These are phyloP conservation scores for Limnomonas spitsbergensis DNA, from an alignment of 139 green algal species.

Conservation along the genomic window DNA sequence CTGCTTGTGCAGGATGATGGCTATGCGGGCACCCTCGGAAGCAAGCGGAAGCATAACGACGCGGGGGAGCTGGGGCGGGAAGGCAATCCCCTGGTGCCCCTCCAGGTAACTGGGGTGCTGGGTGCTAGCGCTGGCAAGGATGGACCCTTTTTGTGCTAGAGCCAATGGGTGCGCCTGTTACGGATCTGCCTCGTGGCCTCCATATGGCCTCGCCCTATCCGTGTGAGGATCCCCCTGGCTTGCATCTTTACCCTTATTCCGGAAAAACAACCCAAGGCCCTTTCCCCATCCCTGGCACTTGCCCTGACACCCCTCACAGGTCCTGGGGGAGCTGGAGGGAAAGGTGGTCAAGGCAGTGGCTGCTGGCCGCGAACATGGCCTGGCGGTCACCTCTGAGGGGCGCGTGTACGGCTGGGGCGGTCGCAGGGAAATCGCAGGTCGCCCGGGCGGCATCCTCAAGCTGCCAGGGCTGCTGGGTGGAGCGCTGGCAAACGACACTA, in stretches of 20 bases:
- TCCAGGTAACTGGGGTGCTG: slow-evolving; percentile 14
- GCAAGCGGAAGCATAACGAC: slow-evolving; percentile 31
- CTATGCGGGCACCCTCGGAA: slow-evolving; percentile 50
- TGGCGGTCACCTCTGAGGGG: slow-evolving; percentile 44
- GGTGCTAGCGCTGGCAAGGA: too few species aligned
- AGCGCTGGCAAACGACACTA: slow-evolving; percentile 22
- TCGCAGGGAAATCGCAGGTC: neutral
- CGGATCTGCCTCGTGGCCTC: too few species aligned
- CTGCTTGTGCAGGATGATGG: slow-evolving; percentile 56
- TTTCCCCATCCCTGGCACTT: too few species aligned
- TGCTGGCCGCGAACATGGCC: slow-evolving; percentile 47
- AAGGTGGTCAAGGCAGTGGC: slow-evolving; percentile 41
- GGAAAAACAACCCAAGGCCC: too few species aligned
- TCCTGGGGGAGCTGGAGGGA: slow-evolving; percentile 15
- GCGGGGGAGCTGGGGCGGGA: slow-evolving; percentile 44
- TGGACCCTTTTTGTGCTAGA: too few species aligned
- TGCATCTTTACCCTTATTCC: too few species aligned
- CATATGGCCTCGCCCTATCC: too few species aligned
- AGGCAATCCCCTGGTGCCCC: slow-evolving; percentile 1
- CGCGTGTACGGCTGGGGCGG: slow-evolving; percentile 15
- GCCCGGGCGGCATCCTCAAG: neutral
- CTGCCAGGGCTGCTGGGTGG: slow-evolving; percentile 14
- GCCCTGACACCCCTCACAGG: too few species aligned
- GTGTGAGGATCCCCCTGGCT: too few species aligned
- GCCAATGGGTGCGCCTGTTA: too few species aligned